Evolutionary conservation across 495 filamentous ascomycete species (phyloP).

Genomic region (Articulospora tetracladia): DNA sequence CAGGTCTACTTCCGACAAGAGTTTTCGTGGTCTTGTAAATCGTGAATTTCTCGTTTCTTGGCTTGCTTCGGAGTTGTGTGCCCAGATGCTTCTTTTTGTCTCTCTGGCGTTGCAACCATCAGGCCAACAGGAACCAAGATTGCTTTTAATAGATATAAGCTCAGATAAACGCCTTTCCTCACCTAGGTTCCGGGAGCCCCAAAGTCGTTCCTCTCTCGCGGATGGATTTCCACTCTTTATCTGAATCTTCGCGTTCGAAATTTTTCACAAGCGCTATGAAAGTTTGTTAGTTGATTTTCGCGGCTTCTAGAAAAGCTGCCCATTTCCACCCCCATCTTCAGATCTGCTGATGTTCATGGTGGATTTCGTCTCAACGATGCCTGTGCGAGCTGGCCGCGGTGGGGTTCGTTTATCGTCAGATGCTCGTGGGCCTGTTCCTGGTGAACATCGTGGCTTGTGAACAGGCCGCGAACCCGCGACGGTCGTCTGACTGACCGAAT

Average conservation of each 20-base stretch:
- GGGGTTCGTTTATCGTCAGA: not conserved
- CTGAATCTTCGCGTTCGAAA: no score
- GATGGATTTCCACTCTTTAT: no score
- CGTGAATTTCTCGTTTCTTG: no score
- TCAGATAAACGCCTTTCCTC: not conserved
- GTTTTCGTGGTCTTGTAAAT: no score
- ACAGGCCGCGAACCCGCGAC: not conserved
- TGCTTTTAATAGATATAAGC: not conserved
- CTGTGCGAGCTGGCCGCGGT: not conserved
- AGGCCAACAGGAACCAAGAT: not conserved
- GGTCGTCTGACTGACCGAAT: no score
- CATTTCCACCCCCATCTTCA: no score
- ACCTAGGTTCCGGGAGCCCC: not conserved
- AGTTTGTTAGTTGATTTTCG: not conserved
- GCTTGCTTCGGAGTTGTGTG: no score
- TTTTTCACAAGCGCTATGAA: no score
- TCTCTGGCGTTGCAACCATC: not conserved
- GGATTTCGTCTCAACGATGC: not conserved
- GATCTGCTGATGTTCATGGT: not conserved
- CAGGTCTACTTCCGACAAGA: no score
- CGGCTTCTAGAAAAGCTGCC: not conserved
- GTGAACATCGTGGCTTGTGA: not conserved
- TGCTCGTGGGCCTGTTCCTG: not conserved
- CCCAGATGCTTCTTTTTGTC: not conserved
- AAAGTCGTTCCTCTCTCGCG: not conserved